Evolutionary conservation across 352 stramenopile genomes (phyloP), one percentile per base, ranked within the genome.

Genomic region (Blastocystis sp.): DNA sequence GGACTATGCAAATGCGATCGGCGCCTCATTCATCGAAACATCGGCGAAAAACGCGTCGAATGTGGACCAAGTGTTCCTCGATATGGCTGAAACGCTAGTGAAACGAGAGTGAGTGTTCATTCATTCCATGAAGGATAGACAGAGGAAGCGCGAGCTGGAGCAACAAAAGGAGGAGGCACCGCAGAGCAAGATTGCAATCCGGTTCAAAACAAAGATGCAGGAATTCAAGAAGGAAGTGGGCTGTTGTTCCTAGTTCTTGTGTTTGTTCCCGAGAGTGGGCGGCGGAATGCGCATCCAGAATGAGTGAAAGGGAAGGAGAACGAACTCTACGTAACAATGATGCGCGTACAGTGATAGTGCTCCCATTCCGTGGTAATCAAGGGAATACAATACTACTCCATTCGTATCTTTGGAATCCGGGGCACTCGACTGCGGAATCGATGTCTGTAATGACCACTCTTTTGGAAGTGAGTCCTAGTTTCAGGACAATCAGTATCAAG

Each of bases 21-120:
- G 50, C 24, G 63, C 79, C 1, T 78, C 67, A 4, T 89, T 89
- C 62, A 61, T 59, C 41, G 67, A 77, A 60, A 89, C 74, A 41
- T 85, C 74, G 24, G 74, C 74, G 3, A 85, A 85, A 31, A 29
- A 85, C 35, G 74, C 74, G 2, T 69, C 24, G 21, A 85, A 85
- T 41, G 74, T 85, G 74, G 74, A 85, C 12, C 19, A 62, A 67
- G 41, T 59, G 2, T 85, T 85, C n/a, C 29, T 67, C 3, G 21
- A 41, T 21, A 85, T 89, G 41, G 79, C 79, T 29, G 33, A 60
- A 77, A 65, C 62, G 35, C 26, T 89, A 9, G 79, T 89, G 2
- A 80, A 89, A 41, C 13, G 79, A 78, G 41, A 79, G 79, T 89
- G 79, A 13, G 79, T 4, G 24, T 13, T 31, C 0, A 24, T 6